Base-by-base conservation (phyloP, 306 rosid genomes). In the Parietaria judaica region DNA sequence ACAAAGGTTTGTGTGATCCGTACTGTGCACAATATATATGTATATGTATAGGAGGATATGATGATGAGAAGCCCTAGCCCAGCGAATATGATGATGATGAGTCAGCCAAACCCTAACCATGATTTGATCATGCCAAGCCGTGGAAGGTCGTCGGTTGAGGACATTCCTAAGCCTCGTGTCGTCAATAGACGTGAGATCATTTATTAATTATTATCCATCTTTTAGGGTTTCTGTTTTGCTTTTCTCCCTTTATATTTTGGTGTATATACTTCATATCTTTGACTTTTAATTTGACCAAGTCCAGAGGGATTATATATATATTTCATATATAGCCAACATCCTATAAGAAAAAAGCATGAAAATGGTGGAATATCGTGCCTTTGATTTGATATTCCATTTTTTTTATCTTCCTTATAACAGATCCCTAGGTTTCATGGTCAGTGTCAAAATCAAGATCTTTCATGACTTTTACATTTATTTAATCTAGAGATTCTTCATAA, bases 101-200 rank as follows among this genome's bases (percentile, higher is more conserved):
- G 74, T 73, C 95, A 83, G 76, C 89, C 87, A 7, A 78, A 60
- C 70, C 85, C 72, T 52, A 80, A 66, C 72, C 50, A 66, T 46
- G 83, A 85, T 61, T 77, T 76, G 35, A 34, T 69, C 4, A 74
- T 80, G 78, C 80, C 75, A 9, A 65, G 82, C 68, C 72, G 86
- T n/a, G 86, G 74, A 69, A 85, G 73, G 31, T 71, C 75, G 48
- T 85, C 60, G 3, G 17, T 13, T 34, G 60, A 83, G 70, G 95
- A 85, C 67, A 72, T 77, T 57, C 95, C 98, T 59, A 92, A 76
- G 57, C 88, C 96, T 70, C 88, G 86, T 6, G 76, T 65, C 45
- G 83, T 83, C 41, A 77, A 80, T 51, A 82, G 92, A 86, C 96
- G 98, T 88, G 68, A 79, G 92, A 70, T 51, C 31, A 49, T 38